A percentile compares a stretch with the other conserved stretches of the same genome.
Conservation (phyloP, 148 eudicot species). For the Pharnaceum exiguum region DNA sequence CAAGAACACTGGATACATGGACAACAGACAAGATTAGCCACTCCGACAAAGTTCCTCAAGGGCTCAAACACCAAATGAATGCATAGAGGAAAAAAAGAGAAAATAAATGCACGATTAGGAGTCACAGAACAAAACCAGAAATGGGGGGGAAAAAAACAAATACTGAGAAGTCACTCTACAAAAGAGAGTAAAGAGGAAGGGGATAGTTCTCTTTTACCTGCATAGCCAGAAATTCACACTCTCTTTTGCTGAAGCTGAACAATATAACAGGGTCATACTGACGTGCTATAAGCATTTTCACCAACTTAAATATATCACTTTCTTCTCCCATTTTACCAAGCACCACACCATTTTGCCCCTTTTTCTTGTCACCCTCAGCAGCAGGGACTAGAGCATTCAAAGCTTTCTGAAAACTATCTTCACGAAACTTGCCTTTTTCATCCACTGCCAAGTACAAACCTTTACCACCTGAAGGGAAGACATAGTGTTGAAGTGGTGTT, state of each 20-base stretch:
- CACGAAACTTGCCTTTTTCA: conserved; percentile 94
- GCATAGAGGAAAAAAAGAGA: background rate
- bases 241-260: conserved; percentile 96
- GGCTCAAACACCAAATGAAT: background rate
- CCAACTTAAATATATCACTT: conserved; percentile 96
- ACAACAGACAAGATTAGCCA: too few species aligned
- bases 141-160: background rate
- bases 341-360: conserved; percentile 78
- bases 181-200: background rate
- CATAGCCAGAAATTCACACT: conserved; percentile 98
- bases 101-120: too few species aligned
- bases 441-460: conserved; percentile 95
- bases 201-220: conserved; percentile 45
- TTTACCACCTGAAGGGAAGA: conserved; percentile 90
- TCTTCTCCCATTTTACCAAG: conserved; percentile 81
- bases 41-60: background rate
- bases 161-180: background rate
- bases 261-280: conserved; percentile 97
- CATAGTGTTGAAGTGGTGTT: conserved; percentile 95
- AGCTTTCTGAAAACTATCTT: conserved; percentile 97
- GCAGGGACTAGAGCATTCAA: conserved; percentile 85
- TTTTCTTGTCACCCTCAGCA: conserved; percentile 60
- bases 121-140: background rate
- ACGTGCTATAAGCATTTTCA: conserved; percentile 92
- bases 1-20: too few species aligned